Conservation (phyloP, 2,329 filamentous ascomycete genomes). For the Pyricularia pennisetigena region DNA sequence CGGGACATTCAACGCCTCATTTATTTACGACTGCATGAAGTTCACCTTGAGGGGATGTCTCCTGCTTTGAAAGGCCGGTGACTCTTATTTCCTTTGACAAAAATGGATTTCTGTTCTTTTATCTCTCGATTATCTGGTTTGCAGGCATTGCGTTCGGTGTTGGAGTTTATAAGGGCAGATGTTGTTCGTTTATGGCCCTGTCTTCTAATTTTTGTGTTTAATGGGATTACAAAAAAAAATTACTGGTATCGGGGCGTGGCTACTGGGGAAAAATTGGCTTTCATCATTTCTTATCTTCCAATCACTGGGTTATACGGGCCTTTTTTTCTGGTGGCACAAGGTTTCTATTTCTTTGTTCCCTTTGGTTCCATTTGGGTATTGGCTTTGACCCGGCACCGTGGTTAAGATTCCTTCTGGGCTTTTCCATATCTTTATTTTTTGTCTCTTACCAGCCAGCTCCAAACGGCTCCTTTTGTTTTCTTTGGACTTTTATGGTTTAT, state of each 20-base stretch:
- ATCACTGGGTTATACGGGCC: neutral
- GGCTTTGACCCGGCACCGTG: neutral
- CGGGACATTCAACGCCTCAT: neutral
- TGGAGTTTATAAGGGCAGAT: neutral
- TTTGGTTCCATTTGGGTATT: neutral
- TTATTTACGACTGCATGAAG: neutral
- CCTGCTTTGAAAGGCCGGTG: neutral
- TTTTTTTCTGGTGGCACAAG: neutral
- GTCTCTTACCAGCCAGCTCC: neutral
- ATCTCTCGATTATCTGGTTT: neutral
- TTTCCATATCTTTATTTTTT: neutral
- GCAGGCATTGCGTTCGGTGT: conserved; percentile 6
- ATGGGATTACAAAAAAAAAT: neutral
- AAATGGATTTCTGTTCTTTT: neutral
- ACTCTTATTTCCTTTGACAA: neutral
- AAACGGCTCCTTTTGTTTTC: neutral
- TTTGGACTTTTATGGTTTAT: neutral
- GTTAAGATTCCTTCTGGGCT: neutral
- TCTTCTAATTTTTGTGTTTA: neutral
- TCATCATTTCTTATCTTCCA: neutral
- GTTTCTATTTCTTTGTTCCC: neutral
- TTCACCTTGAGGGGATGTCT: neutral
- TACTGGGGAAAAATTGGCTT: neutral
- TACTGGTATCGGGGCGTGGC: neutral
- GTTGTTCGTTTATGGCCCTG: neutral